Base-by-base conservation (phyloP, 495 filamentous ascomycete species). In the Lindgomyces ingoldianus region DNA sequence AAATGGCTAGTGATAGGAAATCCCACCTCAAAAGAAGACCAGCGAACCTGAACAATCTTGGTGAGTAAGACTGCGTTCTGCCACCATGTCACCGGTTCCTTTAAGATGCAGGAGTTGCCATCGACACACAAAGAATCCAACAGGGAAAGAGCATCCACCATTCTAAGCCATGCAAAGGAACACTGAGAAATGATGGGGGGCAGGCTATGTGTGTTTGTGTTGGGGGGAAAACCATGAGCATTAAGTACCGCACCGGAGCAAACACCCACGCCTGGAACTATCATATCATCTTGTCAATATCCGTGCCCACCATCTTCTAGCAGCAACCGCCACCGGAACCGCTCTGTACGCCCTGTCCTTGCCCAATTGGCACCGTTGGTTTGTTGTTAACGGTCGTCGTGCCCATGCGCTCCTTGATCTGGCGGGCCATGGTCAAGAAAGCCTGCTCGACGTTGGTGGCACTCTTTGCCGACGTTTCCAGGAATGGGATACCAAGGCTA, bases 381-480 rank as follows among this genome's bases (percentile, higher is more conserved):
- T 99, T 99, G 82, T 95, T 96, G 83, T 98, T 96, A 78, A 92
- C 91, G 61, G 91, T 93, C 24, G 92, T 90, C 62, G 91, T 96
- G 72, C 94, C 94, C 94, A 98, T 98, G 68, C 95, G 88, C 81
- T 99, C 95, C 85, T 99, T 99, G 81, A 99, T 98, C 76, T 98
- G 93, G 77, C 94, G 89, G 57, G 94, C 94, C 94, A 99, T 99
- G 72, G 94, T 98, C 80, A 99, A 81, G 88, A 99, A 99, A 72
- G 94, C 92, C 81, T 99, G 94, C 79, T 99, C 94, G 73, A 99
- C 94, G 75, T 99, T 99, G 73, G 90, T 95, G 45, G 95, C 94
- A 81, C 94, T 98, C 87, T 99, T 99, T 62, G 94, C 94, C 10
- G 94, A 99, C 8, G 94, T 99, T 83, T 99, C 94, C 74, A 99